Base-by-base conservation (phyloP, 345 rosid genomes). In the Viola odorata region DNA sequence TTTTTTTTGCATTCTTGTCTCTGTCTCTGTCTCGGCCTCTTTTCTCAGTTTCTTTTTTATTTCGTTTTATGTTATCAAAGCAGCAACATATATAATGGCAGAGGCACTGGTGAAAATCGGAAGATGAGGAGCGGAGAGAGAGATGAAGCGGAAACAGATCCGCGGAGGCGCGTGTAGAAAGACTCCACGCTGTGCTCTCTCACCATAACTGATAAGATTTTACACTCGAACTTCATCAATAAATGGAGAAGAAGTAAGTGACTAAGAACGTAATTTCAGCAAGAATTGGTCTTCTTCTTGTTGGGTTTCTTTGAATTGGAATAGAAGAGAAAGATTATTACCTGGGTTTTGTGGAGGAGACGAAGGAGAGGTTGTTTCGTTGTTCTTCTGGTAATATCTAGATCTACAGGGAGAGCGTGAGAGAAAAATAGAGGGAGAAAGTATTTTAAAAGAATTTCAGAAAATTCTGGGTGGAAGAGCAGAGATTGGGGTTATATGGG, bases 101-200 rank as follows among this genome's bases (percentile, higher is more conserved):
- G n/a, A n/a, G n/a, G n/a, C n/a, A n/a, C n/a, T n/a, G n/a, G n/a
- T n/a, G n/a, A n/a, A n/a, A n/a, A n/a, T n/a, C n/a, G 97, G 71
- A 94, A 91, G 48, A 94, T 85, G 58, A 88, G 80, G 47, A 94
- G 83, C 3, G 97, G 96, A 37, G 91, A 70, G 45, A 76, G 68
- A 32, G 85, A 72, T 0, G 86, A 82, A 53, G 80, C 76, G 54
- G 71, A 48, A 1, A 82, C 89, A 1, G 97, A 90, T 65, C 84
- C 92, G 1, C 91, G 86, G 32, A 94, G 95, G 55, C 80, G 84
- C 2, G 76, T 16, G 53, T 90, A 94, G 67, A 94, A 94, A 9
- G 81, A 72, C 71, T 80, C 96, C 3, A 85, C 79, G 54, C 70
- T 66, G 52, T 81, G 72, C 68, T 86, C 95, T 69, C 99, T 88